Conservation (phyloP, 78 protist species). For the Ministeria vibrans region DNA sequence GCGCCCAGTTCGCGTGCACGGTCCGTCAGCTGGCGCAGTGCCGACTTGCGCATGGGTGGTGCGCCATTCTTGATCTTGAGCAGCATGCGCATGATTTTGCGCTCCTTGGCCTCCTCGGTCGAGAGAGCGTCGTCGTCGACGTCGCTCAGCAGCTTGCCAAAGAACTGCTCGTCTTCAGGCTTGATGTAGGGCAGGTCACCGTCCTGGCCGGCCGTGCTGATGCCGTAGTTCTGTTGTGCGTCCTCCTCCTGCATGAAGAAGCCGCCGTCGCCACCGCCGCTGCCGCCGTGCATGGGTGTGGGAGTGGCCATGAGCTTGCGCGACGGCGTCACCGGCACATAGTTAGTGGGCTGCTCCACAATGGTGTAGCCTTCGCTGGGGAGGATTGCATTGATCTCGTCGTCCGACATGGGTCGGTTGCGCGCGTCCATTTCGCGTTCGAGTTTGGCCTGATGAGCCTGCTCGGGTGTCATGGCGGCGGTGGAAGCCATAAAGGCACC, state of each 20-base stretch:
- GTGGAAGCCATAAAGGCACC: slow-evolving; percentile 34
- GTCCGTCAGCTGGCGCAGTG: slow-evolving; percentile 89
- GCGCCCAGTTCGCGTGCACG: slow-evolving; percentile 95
- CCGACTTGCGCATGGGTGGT: slow-evolving; percentile 93
- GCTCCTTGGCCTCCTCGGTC: slow-evolving; percentile 79
- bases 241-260: slow-evolving; percentile 42
- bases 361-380: slow-evolving; percentile 89
- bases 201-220: background rate
- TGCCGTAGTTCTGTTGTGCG: background rate
- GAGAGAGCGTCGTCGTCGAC: slow-evolving; percentile 63
- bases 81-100: slow-evolving; percentile 85
- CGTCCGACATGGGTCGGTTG: slow-evolving; percentile 87
- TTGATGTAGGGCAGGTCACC: slow-evolving; percentile 73
- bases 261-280: slow-evolving; percentile 40
- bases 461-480: slow-evolving; percentile 31
- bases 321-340: slow-evolving; percentile 83
- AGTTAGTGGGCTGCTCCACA: slow-evolving; percentile 81
- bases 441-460: slow-evolving; percentile 20
- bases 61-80: slow-evolving; percentile 93
- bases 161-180: slow-evolving; percentile 90
- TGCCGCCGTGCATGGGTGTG: slow-evolving; percentile 45
- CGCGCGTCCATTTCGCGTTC: slow-evolving; percentile 84
- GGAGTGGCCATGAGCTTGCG: slow-evolving; percentile 73
- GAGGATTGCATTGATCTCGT: slow-evolving; percentile 85
- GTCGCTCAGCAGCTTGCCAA: slow-evolving; percentile 65